Conservation (phyloP, 371 early-diverging fungal genomes). For the Mortierella sp. region DNA sequence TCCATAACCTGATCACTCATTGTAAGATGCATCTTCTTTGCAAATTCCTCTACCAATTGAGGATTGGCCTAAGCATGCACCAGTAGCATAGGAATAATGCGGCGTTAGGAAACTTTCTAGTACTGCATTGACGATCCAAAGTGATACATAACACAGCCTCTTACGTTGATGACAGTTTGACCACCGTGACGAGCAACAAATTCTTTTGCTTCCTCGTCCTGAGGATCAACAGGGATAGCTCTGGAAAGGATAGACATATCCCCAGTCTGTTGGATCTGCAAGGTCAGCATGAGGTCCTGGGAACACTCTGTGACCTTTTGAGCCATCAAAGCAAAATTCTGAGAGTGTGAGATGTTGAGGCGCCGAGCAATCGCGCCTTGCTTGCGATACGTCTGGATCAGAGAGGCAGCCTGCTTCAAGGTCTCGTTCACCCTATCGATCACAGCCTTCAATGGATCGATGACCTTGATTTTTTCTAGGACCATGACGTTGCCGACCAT, state of each 20-base stretch:
- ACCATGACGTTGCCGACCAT: conserved; percentile 58
- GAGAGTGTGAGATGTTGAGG: conserved; percentile 58
- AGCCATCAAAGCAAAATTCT: conserved; percentile 53
- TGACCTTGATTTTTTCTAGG: conserved; percentile 47
- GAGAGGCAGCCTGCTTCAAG: conserved; percentile 53
- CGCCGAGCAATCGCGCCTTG: conserved; percentile 60
- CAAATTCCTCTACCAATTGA: conserved; percentile 56
- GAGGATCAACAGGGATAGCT: conserved; percentile 45
- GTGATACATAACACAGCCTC: background rate
- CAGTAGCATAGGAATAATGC: background rate
- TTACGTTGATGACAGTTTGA: conserved; percentile 43
- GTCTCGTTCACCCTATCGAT: conserved; percentile 51
- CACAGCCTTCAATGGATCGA: conserved; percentile 46
- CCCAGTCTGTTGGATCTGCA: conserved; percentile 62
- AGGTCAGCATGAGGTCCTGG: conserved; percentile 58
- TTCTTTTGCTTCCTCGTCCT: conserved; percentile 56
- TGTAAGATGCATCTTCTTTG: conserved; percentile 52
- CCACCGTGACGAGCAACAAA: conserved; percentile 56
- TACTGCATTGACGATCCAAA: background rate
- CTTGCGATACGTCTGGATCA: conserved; percentile 60
- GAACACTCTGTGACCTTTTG: conserved; percentile 47
- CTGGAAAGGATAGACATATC: conserved; percentile 55
- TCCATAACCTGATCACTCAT: conserved; percentile 58
- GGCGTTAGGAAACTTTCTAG: background rate
- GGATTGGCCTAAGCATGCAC: conserved; percentile 45